A percentile compares a stretch with the other conserved stretches of the same genome.
phyloP scores from a whole-genome alignment of 305 asterid genomes.

The Salvia sclarea region DNA sequence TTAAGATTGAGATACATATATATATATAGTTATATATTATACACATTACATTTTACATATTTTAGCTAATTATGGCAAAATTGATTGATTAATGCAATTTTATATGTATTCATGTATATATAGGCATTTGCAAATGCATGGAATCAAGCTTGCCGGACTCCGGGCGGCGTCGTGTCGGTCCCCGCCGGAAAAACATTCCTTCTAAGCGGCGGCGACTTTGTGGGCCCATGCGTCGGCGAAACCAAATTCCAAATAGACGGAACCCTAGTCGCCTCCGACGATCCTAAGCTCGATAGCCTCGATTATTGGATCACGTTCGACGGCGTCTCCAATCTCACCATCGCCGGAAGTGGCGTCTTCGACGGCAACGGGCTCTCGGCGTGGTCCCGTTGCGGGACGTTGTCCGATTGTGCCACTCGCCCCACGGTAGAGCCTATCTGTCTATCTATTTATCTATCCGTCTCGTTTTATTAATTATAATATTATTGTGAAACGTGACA shows the following conservation, averaged over 20 bases:
- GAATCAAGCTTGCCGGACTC: slow-evolving; percentile 38
- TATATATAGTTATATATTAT: not conserved
- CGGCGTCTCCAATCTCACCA: slow-evolving; percentile 23
- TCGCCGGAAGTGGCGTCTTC: slow-evolving; percentile 40
- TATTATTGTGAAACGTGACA: too few relatives aligned
- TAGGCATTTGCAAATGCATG: slow-evolving; percentile 43
- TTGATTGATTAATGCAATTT: not conserved
- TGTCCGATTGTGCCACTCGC: not conserved
- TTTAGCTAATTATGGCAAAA: too few relatives aligned
- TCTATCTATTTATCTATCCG: too few relatives aligned
- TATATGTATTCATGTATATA: not conserved
- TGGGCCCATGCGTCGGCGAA: slow-evolving; percentile 48
- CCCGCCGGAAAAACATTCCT: slow-evolving; percentile 36
- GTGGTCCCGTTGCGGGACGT: slow-evolving; percentile 30
- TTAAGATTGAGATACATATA: not conserved
- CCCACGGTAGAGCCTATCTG: slow-evolving; percentile 20
- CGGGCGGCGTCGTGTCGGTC: slow-evolving; percentile 30
- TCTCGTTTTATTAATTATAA: too few relatives aligned
- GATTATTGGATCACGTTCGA: slow-evolving; percentile 41
- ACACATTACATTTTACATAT: too few relatives aligned
- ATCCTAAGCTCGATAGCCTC: not conserved
- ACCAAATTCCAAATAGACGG: slow-evolving; percentile 31
- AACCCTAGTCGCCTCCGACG: slow-evolving; percentile 33
- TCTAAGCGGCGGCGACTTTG: slow-evolving; percentile 29
- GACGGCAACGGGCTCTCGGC: slow-evolving; percentile 46